Base-by-base conservation (phyloP, 805 yeast genomes). In the Lachancea meyersii region DNA sequence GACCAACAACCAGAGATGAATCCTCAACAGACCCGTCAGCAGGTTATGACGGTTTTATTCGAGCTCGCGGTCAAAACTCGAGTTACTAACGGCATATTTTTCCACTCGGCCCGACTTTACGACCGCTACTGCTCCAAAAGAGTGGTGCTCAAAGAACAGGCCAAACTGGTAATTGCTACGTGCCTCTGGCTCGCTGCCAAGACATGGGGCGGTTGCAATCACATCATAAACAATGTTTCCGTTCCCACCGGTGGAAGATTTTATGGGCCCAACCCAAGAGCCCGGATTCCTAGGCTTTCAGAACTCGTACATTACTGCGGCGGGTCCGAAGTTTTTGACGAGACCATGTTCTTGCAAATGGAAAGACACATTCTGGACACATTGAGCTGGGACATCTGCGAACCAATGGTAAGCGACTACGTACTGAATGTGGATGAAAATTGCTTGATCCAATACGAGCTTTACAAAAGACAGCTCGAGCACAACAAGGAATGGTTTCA, bases 151-250 rank as follows among this genome's bases (percentile, higher is more conserved):
- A 77, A 81, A 51, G 89, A 85, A 45, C 97, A 89, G 64, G 80
- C 86, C 48, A 96, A 89, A 63, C 72, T 91, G 41, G 91, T 91
- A 9, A 87, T 94, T 24, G 84, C 95, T 47, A 86, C 96, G 4
- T 86, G 96, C 47, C 68, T 91, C 27, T 91, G 97, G 97, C 75
- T 91, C 24, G 86, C 96, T 2, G 81, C 96, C 20, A 91, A 91
- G 61, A 72, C 80, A n/a, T 76, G 76, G 54, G 86, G 86, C 38
- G 86, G 86, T 30, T 80, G 82, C 61, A 78, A 77, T 51, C 86
- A 80, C 61, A 76, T 79, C 51, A 73, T 77, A 41, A 77, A 77
- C 57, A 67, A 71, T 45, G 59, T 68, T 2, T 62, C 65, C 6
- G 61, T 71, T 20, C 75, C 76, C 40, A 62, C 72, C 13, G 85